Conservation (phyloP, 805 yeast genomes). For the Gaillardinia entomophila region DNA sequence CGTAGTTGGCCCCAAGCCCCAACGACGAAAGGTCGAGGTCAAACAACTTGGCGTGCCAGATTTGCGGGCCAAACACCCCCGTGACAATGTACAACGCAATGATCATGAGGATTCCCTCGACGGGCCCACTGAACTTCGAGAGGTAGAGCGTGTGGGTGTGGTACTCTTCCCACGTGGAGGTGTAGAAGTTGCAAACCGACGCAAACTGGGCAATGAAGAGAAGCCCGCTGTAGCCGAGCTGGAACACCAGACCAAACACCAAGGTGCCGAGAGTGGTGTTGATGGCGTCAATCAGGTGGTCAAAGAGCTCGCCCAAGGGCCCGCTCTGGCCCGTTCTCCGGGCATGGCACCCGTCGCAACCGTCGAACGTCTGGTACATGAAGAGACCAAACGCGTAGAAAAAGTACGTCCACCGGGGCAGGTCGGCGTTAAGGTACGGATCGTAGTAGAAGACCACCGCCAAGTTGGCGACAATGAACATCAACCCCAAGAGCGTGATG, state of each 20-base stretch:
- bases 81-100: slow-evolving; percentile 51
- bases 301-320: slow-evolving; percentile 91
- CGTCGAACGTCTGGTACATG: slow-evolving; percentile 92
- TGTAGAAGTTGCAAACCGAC: slow-evolving; percentile 72
- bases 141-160: slow-evolving; percentile 80
- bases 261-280: slow-evolving; percentile 78
- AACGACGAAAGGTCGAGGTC: slow-evolving; percentile 32
- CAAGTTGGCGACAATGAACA: slow-evolving; percentile 63
- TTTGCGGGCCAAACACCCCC: slow-evolving; percentile 61
- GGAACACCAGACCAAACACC: slow-evolving; percentile 70
- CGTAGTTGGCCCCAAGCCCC: slow-evolving; percentile 17
- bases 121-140: slow-evolving; percentile 86
- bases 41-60: slow-evolving; percentile 52
- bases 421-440: slow-evolving; percentile 53
- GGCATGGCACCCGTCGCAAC: slow-evolving; percentile 94
- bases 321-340: slow-evolving; percentile 93
- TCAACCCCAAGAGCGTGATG: slow-evolving; percentile 74
- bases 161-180: slow-evolving; percentile 94
- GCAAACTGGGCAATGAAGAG: slow-evolving; percentile 65
- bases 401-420: slow-evolving; percentile 74
- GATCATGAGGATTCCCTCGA: slow-evolving; percentile 80
- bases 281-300: slow-evolving; percentile 71
- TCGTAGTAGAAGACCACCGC: slow-evolving; percentile 64
- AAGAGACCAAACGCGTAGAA: slow-evolving; percentile 78
- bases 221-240: slow-evolving; percentile 64